Evolutionary conservation across 1,139 yeast species (phyloP).

Genomic region (Protomyces arabidopsidicola): DNA sequence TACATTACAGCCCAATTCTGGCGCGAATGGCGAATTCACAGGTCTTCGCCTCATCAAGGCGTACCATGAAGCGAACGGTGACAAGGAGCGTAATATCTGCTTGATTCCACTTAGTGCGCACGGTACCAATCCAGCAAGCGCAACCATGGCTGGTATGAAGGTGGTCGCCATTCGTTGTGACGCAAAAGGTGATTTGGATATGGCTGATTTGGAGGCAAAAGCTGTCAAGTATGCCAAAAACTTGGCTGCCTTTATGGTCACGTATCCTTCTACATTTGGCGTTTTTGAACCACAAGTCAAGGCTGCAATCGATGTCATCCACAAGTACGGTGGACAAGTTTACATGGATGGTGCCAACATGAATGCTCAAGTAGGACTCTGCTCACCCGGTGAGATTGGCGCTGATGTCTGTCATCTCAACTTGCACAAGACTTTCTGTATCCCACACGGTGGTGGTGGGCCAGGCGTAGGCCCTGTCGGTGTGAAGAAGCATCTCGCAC

Average conservation of each 20-base stretch:
- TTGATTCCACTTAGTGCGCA: constrained; percentile 96
- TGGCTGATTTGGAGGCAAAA: constrained; percentile 67
- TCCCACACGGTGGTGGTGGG: constrained; percentile 99
- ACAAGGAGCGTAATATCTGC: constrained; percentile 73
- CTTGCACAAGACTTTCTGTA: constrained; percentile 93
- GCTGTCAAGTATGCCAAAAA: constrained; percentile 64
- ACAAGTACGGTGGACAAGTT: constrained; percentile 85
- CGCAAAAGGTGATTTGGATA: constrained; percentile 76
- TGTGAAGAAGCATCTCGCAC: constrained; percentile 64
- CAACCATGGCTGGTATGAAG: constrained; percentile 93
- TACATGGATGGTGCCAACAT: constrained; percentile 98
- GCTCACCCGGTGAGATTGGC: constrained; percentile 95
- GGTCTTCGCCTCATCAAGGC: constrained; percentile 83
- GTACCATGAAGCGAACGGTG: constrained; percentile 68
- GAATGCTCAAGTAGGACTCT: constrained; percentile 97
- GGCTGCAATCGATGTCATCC: constrained; percentile 78
- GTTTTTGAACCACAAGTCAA: constrained; percentile 88
- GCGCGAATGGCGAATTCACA: constrained; percentile 97
- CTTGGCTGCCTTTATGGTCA: constrained; percentile 89
- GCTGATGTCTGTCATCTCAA: constrained; percentile 99
- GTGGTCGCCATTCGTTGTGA: constrained; percentile 90
- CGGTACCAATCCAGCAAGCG: constrained; percentile 98
- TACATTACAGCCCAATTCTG: constrained; percentile 92
- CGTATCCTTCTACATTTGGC: constrained; percentile 96
- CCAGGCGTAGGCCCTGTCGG: constrained; percentile 99